Base-by-base conservation (phyloP, 2,329 filamentous ascomycete species). In the Tricladium varicosporioides region DNA sequence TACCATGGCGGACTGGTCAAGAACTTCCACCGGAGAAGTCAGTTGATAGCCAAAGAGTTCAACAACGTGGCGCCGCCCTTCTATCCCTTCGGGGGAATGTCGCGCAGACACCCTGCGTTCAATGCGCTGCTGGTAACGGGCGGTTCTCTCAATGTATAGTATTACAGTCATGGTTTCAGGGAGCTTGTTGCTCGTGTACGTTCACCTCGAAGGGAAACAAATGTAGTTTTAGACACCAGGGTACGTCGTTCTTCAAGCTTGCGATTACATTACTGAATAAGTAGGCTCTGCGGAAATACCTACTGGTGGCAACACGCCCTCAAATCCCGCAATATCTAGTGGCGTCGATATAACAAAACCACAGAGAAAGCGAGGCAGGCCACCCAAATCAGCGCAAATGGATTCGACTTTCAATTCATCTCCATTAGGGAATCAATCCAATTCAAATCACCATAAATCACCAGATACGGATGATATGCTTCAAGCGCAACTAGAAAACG, bases 1-100 rank as follows among this genome's bases (percentile, higher is more conserved):
- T 69, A 19, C 67, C 67, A 57, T 69, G 67, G 67, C 58, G 65
- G 11, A 14, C 46, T 27, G 65, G 65, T 15, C 63, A 66, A 46
- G 61, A 62, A 47, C 48, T 68, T 10, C 60, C 61, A 16, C 57
- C 56, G 16, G 67, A 69, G 22, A 60, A 58, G 46, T 56, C 62
- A 16, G 51, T 59, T 16, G 58, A 67, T 16, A 66, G 66, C 44
- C 57, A 56, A 15, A 62, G 65, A 16, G 58, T 65, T 14, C 62
- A 66, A 42, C 61, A 67, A 50, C 52, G 63, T 15, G 62, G 62
- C 4, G 65, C 65, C 13, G 58, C 60, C 33, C 56, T 68, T 16
- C 54, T 69, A 27, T 53, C 60, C 1, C 63, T 62, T 1, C 55
- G 65, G 27, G 67, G 67, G 0, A 53, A 54, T 16, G 54, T 63